These are phyloP conservation scores for Citrus sp. DNA, from an alignment of 345 rosid genomes.

Conservation along the genomic window DNA sequence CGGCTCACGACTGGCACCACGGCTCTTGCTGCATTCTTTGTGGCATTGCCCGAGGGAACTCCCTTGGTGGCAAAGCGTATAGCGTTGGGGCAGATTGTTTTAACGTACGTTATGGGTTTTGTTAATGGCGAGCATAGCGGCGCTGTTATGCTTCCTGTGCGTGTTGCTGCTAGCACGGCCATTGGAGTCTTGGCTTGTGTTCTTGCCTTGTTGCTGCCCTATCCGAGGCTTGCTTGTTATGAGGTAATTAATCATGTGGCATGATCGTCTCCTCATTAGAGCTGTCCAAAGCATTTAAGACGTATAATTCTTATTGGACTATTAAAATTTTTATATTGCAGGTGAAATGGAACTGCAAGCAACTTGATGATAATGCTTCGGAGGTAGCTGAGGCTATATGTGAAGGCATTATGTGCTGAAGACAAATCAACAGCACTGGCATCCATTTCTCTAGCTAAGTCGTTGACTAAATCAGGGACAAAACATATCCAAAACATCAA, in stretches of 20 bases:
- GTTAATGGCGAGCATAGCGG: conserved; percentile 49
- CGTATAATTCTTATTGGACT: no score
- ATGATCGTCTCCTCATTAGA: background rate
- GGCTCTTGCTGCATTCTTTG: conserved; percentile 54
- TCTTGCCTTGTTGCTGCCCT: conserved; percentile 61
- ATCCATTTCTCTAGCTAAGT: conserved; percentile 56
- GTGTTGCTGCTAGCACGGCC: conserved; percentile 72
- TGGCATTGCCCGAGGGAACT: conserved; percentile 54
- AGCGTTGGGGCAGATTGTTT: conserved; percentile 73
- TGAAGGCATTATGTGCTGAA: conserved; percentile 54
- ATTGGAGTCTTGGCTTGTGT: conserved; percentile 68
- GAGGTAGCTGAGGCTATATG: conserved; percentile 59
- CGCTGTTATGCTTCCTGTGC: conserved; percentile 64
- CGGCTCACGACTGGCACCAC: conserved; percentile 44
- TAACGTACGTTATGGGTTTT: conserved; percentile 54
- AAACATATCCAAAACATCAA: conserved; percentile 53
- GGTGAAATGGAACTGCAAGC: conserved; percentile 56
- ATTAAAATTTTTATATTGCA: conserved; percentile 10
- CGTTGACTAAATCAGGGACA: conserved; percentile 32
- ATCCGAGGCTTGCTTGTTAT: conserved; percentile 62
- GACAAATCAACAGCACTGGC: conserved; percentile 45
- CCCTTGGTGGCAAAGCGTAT: conserved; percentile 63
- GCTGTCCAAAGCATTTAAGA: background rate
- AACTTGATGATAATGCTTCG: conserved; percentile 47
- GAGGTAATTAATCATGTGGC: conserved; percentile 38